Percentiles rank a stretch among this genome's conserved stretches.
Conservation (phyloP, 2,329 filamentous ascomycete species). For the Fusarium equiseti region DNA sequence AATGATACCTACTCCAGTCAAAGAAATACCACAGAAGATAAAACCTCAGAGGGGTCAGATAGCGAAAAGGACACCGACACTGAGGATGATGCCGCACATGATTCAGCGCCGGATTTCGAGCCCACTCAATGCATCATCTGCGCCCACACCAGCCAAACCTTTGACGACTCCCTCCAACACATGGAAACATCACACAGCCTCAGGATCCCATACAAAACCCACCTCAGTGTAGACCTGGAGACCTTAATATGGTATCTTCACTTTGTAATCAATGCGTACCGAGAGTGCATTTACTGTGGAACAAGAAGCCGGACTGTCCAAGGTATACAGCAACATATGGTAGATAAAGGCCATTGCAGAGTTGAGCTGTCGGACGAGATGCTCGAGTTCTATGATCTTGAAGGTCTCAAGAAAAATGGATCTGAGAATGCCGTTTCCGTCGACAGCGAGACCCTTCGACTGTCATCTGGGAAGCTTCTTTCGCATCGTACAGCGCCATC, state of each 20-base stretch:
- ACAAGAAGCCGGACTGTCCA: conserved; percentile 56
- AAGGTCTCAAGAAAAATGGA: background rate
- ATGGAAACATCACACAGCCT: conserved; percentile 64
- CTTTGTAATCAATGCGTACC: conserved; percentile 61
- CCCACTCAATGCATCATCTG: conserved; percentile 60
- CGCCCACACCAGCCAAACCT: conserved; percentile 40
- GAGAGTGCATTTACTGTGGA: conserved; percentile 65
- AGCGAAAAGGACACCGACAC: background rate
- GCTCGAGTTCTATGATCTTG: conserved; percentile 57
- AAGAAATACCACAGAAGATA: background rate
- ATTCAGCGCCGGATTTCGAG: conserved; percentile 37
- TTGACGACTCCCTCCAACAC: conserved; percentile 58
- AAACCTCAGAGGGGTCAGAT: background rate
- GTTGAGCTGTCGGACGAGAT: conserved; percentile 53
- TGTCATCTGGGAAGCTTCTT: conserved; percentile 40
- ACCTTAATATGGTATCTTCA: conserved; percentile 62
- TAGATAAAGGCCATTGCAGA: conserved; percentile 61
- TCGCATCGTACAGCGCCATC: conserved; percentile 17
- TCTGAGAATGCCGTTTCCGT: background rate
- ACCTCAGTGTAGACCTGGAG: conserved; percentile 60
- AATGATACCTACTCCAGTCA: background rate
- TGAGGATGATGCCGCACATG: background rate
- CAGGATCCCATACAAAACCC: conserved; percentile 54
- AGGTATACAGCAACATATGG: conserved; percentile 65
- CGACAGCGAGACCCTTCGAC: conserved; percentile 13